Base-by-base conservation (phyloP, 129 eudicot genomes). In the Logfia minima region DNA sequence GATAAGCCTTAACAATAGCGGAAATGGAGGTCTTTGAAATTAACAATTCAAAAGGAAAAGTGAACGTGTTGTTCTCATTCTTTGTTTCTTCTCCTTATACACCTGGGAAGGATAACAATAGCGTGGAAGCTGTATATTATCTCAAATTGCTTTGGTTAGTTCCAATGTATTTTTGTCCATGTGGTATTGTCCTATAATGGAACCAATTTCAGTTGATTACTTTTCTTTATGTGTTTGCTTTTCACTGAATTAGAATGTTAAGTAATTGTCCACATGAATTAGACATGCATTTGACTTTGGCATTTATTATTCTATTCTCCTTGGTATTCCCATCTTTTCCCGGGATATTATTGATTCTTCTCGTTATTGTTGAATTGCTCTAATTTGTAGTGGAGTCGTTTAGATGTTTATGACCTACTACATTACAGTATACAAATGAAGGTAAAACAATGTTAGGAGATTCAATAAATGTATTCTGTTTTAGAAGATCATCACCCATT, bases 331-430 rank as follows among this genome's bases (percentile, higher is more conserved):
- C 70, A 66, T 66, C 41, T 62, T 65, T 64, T 65, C 17, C 1
- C 1, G 4, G 55, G 78, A 37, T 37, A 60, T 59, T 59, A 37
- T 58, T 59, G 8, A 7, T 23, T 74, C 8, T 6, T 74, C 16
- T 23, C 8, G 8, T 21, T 59, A 55, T 13, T 4, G 61, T 55
- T 55, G 23, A 23, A 26, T 60, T 14, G 60, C 45, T 74, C 3
- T 61, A 39, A 75, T 35, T 23, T 39, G 41, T 8, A 39, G 23
- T 74, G 37, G n/a, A 73, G 32, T 58, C 2, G 6, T 32, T 58
- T 56, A 34, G 59, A 41, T 23, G 78, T 35, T 60, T 74, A 61
- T 39, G 78, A 41, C 70, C 43, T 65, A 31, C 69, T 61, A 59
- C 37, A 6, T 39, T 22, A 74, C 68, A 37, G 62, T 61, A 74